Base-by-base conservation (phyloP, 352 stramenopile species). In the Thraustochytrium striatum region DNA sequence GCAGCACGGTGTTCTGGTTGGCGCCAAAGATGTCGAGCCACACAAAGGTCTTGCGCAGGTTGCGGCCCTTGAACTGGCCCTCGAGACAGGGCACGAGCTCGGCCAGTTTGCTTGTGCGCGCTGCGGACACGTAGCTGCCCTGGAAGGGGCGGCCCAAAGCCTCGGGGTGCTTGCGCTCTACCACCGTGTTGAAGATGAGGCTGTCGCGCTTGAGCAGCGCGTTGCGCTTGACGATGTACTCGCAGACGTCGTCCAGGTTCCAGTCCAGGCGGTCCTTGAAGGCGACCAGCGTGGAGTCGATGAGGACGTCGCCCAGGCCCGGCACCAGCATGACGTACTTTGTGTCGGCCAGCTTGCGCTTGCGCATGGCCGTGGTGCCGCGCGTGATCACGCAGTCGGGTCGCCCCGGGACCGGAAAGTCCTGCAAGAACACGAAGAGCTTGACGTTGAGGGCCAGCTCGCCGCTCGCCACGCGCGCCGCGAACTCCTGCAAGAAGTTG, bases 11-110 rank as follows among this genome's bases (percentile, higher is more conserved):
- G 21, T 21, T 13, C 7, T 73, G 62, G 62, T 16, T 68, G 8
- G 39, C 52, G 36, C 65, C 39, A 39, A 75, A 75, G 32, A 75
- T 11, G 50, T 75, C 65, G 50, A 75, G 65, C 65, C 65, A 75
- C 19, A 75, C 39, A 38, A 50, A 75, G 25, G 44, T 68, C 30
- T 72, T 75, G n/a, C 30, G 61, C 16, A 19, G 8, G 47, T 39
- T 75, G 44, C 52, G 65, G 32, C 44, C 44, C 13, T 75, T 16
- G 25, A 70, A 75, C 19, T 41, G 65, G 21, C 25, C 30, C 19
- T 25, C 11, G 1, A 75, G 52, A 7, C 41, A 25, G 44, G 38
- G 28, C 11, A 75, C 1, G 11, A 75, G 35, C 13, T 62, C 65
- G 16, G 41, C 41, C 13, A 75, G 52, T 11, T 38, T 30, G 32